Conservation (phyloP, 1,139 yeast species). For the Taiozyma sp. region DNA sequence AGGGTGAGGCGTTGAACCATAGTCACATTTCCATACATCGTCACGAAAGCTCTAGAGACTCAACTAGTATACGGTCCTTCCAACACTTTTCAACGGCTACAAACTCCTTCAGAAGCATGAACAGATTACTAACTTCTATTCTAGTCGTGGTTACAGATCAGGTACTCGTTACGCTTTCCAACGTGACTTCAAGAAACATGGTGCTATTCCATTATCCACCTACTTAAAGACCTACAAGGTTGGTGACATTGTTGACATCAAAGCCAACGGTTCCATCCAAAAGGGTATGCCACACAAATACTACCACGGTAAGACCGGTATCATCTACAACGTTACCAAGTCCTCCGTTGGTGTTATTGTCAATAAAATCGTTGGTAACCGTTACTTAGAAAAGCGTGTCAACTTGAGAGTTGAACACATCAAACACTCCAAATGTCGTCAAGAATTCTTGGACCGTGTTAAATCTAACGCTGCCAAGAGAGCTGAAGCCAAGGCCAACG, state of each 20-base stretch:
- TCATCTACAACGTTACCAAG: slow-evolving; percentile 97
- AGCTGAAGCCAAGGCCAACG: slow-evolving; percentile 93
- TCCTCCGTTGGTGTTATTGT: slow-evolving; percentile 96
- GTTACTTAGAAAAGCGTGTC: slow-evolving; percentile 98
- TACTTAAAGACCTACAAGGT: slow-evolving; percentile 98
- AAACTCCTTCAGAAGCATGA: background rate
- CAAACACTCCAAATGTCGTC: slow-evolving; percentile 99
- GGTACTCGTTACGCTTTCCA: slow-evolving; percentile 99
- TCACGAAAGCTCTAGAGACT: background rate
- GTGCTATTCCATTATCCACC: slow-evolving; percentile 89
- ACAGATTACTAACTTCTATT: slow-evolving; percentile 16
- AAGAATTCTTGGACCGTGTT: slow-evolving; percentile 98
- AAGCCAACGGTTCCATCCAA: slow-evolving; percentile 98
- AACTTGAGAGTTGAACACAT: slow-evolving; percentile 98
- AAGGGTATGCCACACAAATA: slow-evolving; percentile 99
- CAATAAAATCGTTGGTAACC: slow-evolving; percentile 98
- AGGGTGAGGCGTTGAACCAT: background rate
- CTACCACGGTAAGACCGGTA: slow-evolving; percentile 99
- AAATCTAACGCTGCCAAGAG: slow-evolving; percentile 92
- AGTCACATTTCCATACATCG: background rate
- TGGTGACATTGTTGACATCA: slow-evolving; percentile 99
- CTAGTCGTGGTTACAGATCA: slow-evolving; percentile 98
- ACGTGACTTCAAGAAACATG: slow-evolving; percentile 99
- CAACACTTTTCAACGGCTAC: background rate
- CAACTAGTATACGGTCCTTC: background rate